Evolutionary conservation across 139 green algal species (phyloP), one percentile per base, ranked within the genome.

Genomic region (Haematococcus lacustris): DNA sequence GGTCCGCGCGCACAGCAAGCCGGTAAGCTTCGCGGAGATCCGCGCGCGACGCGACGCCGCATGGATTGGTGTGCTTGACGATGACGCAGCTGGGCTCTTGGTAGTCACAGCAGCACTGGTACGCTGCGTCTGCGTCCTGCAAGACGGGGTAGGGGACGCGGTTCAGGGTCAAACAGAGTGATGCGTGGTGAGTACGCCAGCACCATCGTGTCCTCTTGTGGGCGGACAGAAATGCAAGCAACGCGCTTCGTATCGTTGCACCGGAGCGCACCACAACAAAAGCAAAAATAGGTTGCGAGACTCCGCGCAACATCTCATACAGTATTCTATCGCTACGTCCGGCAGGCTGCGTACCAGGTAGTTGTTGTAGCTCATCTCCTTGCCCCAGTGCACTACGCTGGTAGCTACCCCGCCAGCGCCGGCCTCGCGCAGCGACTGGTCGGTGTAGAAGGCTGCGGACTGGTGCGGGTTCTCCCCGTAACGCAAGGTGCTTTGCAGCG

Each of bases 41-140:
- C 0, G 68, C 79, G 5, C 83, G 77, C 1, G 74, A 74, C 53
- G 93, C 94, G 41, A 96, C 88, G 74, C 95, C 95, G 79, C 95
- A 99, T 38, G 95, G 95, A 87, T 99, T 99, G 80, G 95, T 99
- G 91, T 99, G 95, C 91, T 99, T 99, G n/a, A 99, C 95, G 34
- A 99, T 92, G 13, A 99, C 95, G 78, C 95, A 99, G 13, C 85
- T 90, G 13, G 92, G 88, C 66, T 89, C 85, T 26, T 68, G 68
- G 75, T 84, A 88, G 72, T 88, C 83, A 51, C 77, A 85, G 74
- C 71, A 80, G 70, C 77, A 84, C 74, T 78, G 75, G 79, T 88
- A 88, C 21, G 83, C 82, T 43, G 82, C 83, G 62, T 98, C 93
- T 0, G 90, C 90, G 73, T 99, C 95, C 77, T 86, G 75, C n/a